Evolutionary conservation across 176 grass and related monocot species (phyloP).

Genomic region (Musa schizocarpa): DNA sequence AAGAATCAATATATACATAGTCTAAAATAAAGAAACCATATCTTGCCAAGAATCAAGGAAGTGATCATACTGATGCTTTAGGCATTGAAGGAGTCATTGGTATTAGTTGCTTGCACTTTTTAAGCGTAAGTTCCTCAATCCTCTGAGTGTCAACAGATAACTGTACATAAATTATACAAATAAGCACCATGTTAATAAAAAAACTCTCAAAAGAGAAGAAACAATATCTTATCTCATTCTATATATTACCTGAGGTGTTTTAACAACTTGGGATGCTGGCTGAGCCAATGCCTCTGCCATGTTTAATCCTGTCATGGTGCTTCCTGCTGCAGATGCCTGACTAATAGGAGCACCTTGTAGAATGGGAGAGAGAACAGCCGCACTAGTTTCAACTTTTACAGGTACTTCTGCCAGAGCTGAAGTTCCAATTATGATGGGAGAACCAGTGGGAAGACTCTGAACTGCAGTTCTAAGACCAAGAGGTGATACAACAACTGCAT

Average conservation of each 20-base stretch:
- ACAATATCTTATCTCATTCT: not conserved
- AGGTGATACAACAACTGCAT: conserved; percentile 20
- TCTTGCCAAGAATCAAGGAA: not conserved
- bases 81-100: conserved; percentile 34
- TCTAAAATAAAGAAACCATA: not conserved
- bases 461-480: conserved; percentile 29
- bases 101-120: conserved; percentile 36
- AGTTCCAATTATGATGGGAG: conserved; percentile 21
- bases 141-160: conserved; percentile 33
- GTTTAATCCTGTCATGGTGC: conserved; percentile 27
- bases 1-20: not conserved
- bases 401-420: conserved; percentile 35
- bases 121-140: conserved; percentile 35
- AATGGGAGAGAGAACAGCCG: not conserved
- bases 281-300: conserved; percentile 40
- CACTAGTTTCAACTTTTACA: conserved; percentile 10
- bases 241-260: conserved; percentile 32
- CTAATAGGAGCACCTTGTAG: not conserved
- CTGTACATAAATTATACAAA: conserved; percentile 20
- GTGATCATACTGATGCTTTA: conserved; percentile 30
- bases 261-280: conserved; percentile 24
- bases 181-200: not conserved
- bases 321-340: conserved; percentile 6
- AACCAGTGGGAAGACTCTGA: conserved; percentile 23
- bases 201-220: not conserved